Evolutionary conservation across 1,284 basidiomycete genomes (phyloP).

Genomic region (Puccinia hordei): DNA sequence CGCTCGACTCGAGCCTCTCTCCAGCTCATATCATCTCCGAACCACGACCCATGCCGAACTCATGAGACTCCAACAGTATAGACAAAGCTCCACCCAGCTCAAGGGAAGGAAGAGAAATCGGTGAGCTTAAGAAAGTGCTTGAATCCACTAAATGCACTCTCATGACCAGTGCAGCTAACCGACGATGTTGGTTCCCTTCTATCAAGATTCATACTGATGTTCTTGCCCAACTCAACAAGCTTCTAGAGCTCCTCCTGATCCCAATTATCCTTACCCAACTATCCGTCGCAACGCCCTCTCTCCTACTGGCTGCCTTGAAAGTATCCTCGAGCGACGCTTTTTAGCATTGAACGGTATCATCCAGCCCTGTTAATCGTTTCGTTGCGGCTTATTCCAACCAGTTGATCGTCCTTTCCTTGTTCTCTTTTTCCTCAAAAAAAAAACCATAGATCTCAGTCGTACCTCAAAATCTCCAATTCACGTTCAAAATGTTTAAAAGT

Average conservation of each 20-base stretch:
- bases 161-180: not conserved
- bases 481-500: slow-evolving; percentile 38
- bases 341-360: slow-evolving; percentile 32
- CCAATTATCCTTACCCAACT: slow-evolving; percentile 30
- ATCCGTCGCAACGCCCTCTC: slow-evolving; percentile 29
- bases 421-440: not conserved
- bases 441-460: slow-evolving; percentile 6
- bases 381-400: not conserved
- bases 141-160: not conserved
- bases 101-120: not conserved
- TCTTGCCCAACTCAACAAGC: slow-evolving; percentile 32
- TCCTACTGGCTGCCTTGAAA: slow-evolving; percentile 39
- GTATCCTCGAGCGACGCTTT: slow-evolving; percentile 36
- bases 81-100: not conserved
- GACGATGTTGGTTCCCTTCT: not conserved
- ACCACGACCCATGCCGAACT: no score
- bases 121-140: not conserved
- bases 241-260: slow-evolving; percentile 27
- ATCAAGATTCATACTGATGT: slow-evolving; percentile 13
- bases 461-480: slow-evolving; percentile 24
- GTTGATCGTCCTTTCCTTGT: not conserved
- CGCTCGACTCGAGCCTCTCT: no score
- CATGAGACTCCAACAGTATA: not conserved
- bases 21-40: no score
- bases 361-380: not conserved